These are phyloP conservation scores for Acer negundo DNA, from an alignment of 345 rosid species.

Conservation along the genomic window DNA sequence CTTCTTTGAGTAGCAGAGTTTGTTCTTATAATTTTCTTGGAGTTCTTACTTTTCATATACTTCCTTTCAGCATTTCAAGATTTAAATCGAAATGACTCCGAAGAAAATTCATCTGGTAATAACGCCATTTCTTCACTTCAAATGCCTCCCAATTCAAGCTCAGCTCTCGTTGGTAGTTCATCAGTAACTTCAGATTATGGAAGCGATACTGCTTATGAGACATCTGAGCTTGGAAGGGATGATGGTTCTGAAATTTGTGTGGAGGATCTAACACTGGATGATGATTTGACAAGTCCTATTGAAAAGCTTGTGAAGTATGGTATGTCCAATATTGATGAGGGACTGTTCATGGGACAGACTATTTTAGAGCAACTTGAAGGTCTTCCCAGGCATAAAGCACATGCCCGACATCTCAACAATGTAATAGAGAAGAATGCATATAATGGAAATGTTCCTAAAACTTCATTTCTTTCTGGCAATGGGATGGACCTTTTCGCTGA, in stretches of 20 bases:
- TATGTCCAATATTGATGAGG: slow-evolving; percentile 94
- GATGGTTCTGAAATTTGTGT: slow-evolving; percentile 68
- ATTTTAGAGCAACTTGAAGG: slow-evolving; percentile 94
- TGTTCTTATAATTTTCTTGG: slow-evolving; percentile 10
- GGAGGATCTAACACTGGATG: slow-evolving; percentile 76
- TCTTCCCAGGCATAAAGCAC: slow-evolving; percentile 66
- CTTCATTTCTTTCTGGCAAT: slow-evolving; percentile 44
- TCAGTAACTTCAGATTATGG: slow-evolving; percentile 90
- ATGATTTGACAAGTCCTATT: slow-evolving; percentile 74
- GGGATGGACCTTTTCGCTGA: slow-evolving; percentile 68
- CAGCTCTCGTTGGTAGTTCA: slow-evolving; percentile 59
- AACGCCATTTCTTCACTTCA: slow-evolving; percentile 45
- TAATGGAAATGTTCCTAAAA: slow-evolving; percentile 63
- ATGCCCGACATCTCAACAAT: slow-evolving; percentile 51
- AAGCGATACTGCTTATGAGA: slow-evolving; percentile 91
- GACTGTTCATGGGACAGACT: slow-evolving; percentile 90
- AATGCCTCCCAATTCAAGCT: slow-evolving; percentile 49
- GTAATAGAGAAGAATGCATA: slow-evolving; percentile 40
- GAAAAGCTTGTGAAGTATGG: slow-evolving; percentile 87
- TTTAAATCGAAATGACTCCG: slow-evolving; percentile 51
- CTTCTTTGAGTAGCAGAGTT: background rate
- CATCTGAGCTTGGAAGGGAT: slow-evolving; percentile 82
- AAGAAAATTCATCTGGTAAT: slow-evolving; percentile 47
- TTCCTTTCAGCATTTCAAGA: slow-evolving; percentile 88
- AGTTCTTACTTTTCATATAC: slow-evolving; percentile 14